These are phyloP conservation scores for Ajuga chamaepitys DNA, from an alignment of 257 asterid species.

Conservation along the genomic window DNA sequence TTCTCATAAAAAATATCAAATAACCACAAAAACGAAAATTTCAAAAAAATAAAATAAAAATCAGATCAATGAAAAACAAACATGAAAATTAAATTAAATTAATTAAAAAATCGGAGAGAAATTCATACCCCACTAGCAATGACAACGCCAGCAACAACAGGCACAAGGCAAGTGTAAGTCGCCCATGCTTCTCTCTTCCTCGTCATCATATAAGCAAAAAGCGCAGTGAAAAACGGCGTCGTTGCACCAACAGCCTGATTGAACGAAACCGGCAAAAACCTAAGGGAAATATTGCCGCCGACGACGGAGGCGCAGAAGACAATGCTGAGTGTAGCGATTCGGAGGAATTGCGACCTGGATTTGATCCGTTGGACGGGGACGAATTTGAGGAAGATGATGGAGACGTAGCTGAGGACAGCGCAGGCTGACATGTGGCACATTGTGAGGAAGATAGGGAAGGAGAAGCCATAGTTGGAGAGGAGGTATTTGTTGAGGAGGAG, in stretches of 20 bases:
- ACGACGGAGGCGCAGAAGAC: slow-evolving; percentile 94
- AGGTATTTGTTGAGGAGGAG: slow-evolving; percentile 84
- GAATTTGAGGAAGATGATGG: slow-evolving; percentile 60
- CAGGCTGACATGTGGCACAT: slow-evolving; percentile 99
- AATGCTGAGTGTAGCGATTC: slow-evolving; percentile 68
- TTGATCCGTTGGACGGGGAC: slow-evolving; percentile 81
- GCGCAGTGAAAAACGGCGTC: slow-evolving; percentile 90
- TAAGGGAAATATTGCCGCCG: slow-evolving; percentile 84
- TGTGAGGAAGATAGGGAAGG: slow-evolving; percentile 83
- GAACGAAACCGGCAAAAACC: slow-evolving; percentile 76
- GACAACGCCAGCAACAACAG: slow-evolving; percentile 89
- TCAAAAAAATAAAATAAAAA: background rate
- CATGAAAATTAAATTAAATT: background rate
- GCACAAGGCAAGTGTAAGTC: slow-evolving; percentile 75
- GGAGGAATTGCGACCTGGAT: slow-evolving; percentile 68
- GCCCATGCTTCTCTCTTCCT: slow-evolving; percentile 74
- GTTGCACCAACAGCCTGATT: slow-evolving; percentile 98
- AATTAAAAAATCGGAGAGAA: background rate
- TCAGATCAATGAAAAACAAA: background rate
- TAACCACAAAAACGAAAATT: background rate
- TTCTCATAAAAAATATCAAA: background rate
- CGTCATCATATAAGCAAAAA: slow-evolving; percentile 80
- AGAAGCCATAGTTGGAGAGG: slow-evolving; percentile 77
- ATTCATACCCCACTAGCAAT: slow-evolving; percentile 89
- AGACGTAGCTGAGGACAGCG: slow-evolving; percentile 78